Evolutionary conservation across 495 filamentous ascomycete genomes (phyloP), one percentile per base, ranked within the genome.

Genomic region (Recurvomyces mirabilis): DNA sequence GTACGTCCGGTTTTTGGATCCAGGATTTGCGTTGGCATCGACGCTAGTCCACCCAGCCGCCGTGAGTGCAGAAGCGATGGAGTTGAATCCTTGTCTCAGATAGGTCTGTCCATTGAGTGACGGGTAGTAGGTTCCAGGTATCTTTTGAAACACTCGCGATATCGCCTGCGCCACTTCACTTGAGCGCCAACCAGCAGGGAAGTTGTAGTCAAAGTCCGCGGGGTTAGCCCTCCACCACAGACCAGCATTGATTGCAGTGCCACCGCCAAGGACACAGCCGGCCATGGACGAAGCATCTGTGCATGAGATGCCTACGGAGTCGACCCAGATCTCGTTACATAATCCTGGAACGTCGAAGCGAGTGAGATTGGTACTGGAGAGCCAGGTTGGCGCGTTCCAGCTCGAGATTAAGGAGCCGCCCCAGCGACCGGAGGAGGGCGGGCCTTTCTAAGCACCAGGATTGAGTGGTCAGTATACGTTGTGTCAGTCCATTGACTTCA

Each of bases 281-380:
- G 78, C 79, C 73, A 81, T 82, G 52, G 78, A 75, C 38, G 73
- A 76, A 11, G 74, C 77, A 53, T 86, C 78, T 1, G 70, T 70
- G 62, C 81, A 84, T 40, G 74, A 68, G 61, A 79, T 74, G 43
- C 69, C 81, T 14, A 61, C 63, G 15, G 72, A 75, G 52, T 75
- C 72, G 31, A 66, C 65, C 72, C 72, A 83, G 47, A 80, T 79
- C 57, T 77, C 71, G 55, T 76, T 82, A 61, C 74, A 81, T 41
- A 87, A 70, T 42, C 82, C 83, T 5, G 83, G 83, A 15, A 87
- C 72, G 56, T 88, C 83, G 53, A 85, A 83, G 21, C 79, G 70
- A 28, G 81, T 86, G 32, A 88, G 65, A 35, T 73, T 72, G 34
- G 76, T 76, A 30, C 76, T 76, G 29, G 69, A 60, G n/a, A 84